Percentiles rank a stretch among this genome's conserved stretches.
These are phyloP conservation scores for Quercus phellos DNA, from an alignment of 331 rosid genomes.

Conservation along the genomic window DNA sequence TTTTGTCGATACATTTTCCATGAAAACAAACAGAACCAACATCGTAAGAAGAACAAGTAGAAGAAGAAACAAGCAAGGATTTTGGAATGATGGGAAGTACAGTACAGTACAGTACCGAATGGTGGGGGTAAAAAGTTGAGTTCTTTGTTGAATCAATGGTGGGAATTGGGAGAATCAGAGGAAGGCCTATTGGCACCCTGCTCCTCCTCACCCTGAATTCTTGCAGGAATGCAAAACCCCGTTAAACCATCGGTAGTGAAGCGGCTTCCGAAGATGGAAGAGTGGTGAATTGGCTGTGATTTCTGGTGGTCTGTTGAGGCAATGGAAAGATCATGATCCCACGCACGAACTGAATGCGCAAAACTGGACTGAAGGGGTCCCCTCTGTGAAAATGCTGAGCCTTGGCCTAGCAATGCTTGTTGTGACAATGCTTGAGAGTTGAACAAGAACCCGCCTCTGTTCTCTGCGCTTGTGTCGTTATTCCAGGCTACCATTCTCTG, in stretches of 20 bases:
- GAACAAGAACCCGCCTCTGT: constrained; percentile 39
- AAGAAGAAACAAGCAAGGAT: not conserved
- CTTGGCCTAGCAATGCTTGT: constrained; percentile 38
- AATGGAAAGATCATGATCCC: constrained; percentile 59
- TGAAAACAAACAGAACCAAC: not conserved
- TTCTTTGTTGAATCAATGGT: constrained; percentile 36
- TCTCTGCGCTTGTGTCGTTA: constrained; percentile 32
- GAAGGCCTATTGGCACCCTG: constrained; percentile 48
- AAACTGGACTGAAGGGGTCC: constrained; percentile 99
- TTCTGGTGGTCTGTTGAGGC: constrained; percentile 42
- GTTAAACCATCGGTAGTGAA: constrained; percentile 52
- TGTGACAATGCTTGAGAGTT: constrained; percentile 25
- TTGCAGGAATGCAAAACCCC: constrained; percentile 60
- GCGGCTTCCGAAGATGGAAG: constrained; percentile 63
- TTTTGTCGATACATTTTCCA: not conserved
- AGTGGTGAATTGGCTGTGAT: constrained; percentile 38
- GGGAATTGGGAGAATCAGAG: constrained; percentile 62
- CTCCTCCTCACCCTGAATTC: constrained; percentile 51
- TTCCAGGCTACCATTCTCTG: constrained; percentile 63
- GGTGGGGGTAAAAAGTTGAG: constrained; percentile 12
- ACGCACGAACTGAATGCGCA: constrained; percentile 50
- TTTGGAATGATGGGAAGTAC: not conserved
- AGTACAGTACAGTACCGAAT: constrained; percentile 32
- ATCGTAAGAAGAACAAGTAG: not conserved
- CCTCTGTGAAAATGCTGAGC: constrained; percentile 62